A percentile compares a stretch with the other conserved stretches of the same genome.
Conservation (phyloP, 768 basidiomycete species). For the Phanerochaete sordida region DNA sequence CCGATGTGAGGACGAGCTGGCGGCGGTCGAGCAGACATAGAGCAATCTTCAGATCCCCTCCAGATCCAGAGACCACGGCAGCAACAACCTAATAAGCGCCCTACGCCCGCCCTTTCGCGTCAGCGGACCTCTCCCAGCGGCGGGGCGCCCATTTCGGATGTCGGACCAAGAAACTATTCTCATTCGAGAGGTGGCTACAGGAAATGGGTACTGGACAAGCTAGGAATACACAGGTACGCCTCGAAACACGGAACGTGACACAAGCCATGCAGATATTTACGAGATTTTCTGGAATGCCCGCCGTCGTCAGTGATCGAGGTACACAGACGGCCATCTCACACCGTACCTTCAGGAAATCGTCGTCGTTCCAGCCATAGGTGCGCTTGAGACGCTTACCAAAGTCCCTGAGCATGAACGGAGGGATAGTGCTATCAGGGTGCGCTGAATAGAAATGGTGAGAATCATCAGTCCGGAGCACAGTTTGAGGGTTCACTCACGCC, state of each 20-base stretch:
- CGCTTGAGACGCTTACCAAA: constrained; percentile 57
- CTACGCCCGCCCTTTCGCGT: not conserved
- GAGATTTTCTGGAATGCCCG: not conserved
- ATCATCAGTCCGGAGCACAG: not conserved
- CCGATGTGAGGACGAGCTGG: constrained; percentile 74
- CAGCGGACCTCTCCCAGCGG: not conserved
- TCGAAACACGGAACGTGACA: not conserved
- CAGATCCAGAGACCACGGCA: constrained; percentile 3
- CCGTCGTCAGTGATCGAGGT: not conserved
- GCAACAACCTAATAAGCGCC: constrained; percentile 2
- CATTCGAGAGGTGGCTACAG: not conserved
- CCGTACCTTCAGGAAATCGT: constrained; percentile 31
- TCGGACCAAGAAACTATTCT: not conserved
- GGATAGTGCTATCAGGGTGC: constrained; percentile 69
- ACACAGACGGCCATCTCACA: not conserved
- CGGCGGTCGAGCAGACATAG: constrained; percentile 59
- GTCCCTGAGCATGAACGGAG: constrained; percentile 44
- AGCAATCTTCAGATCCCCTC: constrained; percentile 3
- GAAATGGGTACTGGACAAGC: not conserved
- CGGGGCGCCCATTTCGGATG: not conserved
- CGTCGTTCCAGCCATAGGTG: constrained; percentile 64
- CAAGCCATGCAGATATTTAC: not conserved
- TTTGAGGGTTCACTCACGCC: constrained; percentile 41
- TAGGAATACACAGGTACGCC: not conserved
- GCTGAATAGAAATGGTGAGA: constrained; percentile 36